Conservation (phyloP, 2,329 filamentous ascomycete genomes). For the Trematosphaeria pertusa region DNA sequence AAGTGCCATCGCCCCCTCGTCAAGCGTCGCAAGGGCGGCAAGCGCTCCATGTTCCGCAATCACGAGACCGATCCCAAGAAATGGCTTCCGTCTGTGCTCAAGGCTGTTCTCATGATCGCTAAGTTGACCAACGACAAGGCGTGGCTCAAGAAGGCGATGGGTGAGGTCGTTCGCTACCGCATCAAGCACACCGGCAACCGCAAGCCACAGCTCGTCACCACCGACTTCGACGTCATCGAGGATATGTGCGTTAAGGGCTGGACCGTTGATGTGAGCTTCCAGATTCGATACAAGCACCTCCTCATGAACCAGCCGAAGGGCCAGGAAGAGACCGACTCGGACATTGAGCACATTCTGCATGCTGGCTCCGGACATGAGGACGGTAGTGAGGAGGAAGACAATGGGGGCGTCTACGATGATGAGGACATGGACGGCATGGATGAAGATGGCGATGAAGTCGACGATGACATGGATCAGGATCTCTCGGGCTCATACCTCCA, state of each 20-base stretch:
- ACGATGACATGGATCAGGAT: slow-evolving; percentile 5
- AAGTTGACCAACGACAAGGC: slow-evolving; percentile 29
- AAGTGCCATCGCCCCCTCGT: slow-evolving; percentile 36
- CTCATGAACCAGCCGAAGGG: slow-evolving; percentile 27
- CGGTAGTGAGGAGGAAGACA: slow-evolving; percentile 5
- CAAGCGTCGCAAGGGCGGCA: slow-evolving; percentile 24
- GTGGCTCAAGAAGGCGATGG: slow-evolving; percentile 33
- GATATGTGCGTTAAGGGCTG: slow-evolving; percentile 37
- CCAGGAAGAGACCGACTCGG: slow-evolving; percentile 23
- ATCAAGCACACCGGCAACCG: slow-evolving; percentile 40
- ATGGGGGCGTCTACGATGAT: slow-evolving; percentile 12
- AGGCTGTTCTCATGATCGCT: slow-evolving; percentile 33
- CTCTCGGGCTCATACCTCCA: slow-evolving; percentile 10
- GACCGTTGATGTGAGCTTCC: slow-evolving; percentile 29
- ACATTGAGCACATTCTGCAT: slow-evolving; percentile 30
- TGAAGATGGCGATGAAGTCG: slow-evolving; percentile 5
- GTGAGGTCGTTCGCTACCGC: slow-evolving; percentile 35
- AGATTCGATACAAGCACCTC: slow-evolving; percentile 41
- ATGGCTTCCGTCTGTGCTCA: slow-evolving; percentile 37
- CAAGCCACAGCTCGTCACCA: slow-evolving; percentile 41
- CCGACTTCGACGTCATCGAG: slow-evolving; percentile 44
- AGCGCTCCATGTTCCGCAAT: slow-evolving; percentile 24
- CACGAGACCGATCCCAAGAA: slow-evolving; percentile 38
- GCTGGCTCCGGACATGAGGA: slow-evolving; percentile 15
- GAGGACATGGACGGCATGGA: slow-evolving; percentile 10